Evolutionary conservation across 2,329 filamentous ascomycete genomes (phyloP).

Genomic region (Trichoderma cornu-damae): DNA sequence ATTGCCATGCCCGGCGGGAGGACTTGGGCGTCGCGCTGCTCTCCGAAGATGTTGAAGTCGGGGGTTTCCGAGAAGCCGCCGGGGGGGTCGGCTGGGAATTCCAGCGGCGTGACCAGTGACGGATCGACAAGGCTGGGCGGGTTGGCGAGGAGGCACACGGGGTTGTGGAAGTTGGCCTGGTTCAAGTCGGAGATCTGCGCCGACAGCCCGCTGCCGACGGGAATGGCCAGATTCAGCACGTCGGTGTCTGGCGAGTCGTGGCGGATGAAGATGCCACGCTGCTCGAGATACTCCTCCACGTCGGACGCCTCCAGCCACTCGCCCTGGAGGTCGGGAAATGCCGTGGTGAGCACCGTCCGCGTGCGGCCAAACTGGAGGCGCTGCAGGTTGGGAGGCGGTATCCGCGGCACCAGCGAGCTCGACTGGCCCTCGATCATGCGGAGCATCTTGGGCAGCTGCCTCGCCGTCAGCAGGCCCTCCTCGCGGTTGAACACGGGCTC

Average conservation of each 20-base stretch:
- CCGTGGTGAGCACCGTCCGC: conserved; percentile 11
- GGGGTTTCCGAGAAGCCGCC: neutral
- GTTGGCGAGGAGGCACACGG: neutral
- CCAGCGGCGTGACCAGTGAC: neutral
- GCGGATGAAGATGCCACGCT: conserved; percentile 11
- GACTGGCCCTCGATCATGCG: conserved; percentile 8
- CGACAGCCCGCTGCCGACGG: neutral
- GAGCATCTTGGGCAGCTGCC: conserved; percentile 2
- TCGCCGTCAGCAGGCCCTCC: neutral
- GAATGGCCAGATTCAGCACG: neutral
- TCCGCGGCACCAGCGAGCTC: neutral
- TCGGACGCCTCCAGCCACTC: conserved; percentile 16
- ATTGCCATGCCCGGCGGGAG: neutral
- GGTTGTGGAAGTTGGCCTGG: neutral
- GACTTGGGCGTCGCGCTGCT: neutral
- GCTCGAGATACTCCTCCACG: conserved; percentile 17
- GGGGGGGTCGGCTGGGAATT: neutral
- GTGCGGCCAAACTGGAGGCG: conserved; percentile 11
- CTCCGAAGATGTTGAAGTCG: conserved; percentile 4
- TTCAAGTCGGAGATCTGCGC: neutral
- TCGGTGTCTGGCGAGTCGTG: conserved; percentile 1
- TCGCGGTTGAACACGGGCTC: neutral
- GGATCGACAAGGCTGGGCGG: neutral
- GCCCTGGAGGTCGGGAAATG: conserved; percentile 6
- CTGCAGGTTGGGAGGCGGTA: conserved; percentile 8